Evolutionary conservation across 331 rosid genomes (phyloP).

Genomic region (Pyrus hybrid): DNA sequence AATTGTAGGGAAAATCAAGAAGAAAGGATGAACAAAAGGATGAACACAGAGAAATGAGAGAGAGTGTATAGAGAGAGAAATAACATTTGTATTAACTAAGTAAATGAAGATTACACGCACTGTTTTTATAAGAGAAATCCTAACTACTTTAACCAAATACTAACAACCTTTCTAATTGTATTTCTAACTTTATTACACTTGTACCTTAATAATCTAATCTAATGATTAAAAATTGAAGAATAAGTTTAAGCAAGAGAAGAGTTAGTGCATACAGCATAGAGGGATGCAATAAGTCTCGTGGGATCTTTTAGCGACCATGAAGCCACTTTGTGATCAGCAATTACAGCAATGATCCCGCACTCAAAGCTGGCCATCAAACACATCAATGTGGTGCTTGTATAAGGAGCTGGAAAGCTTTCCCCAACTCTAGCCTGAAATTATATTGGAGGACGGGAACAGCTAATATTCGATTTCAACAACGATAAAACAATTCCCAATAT

Average conservation of each 20-base stretch:
- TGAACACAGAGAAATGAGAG: too few species aligned
- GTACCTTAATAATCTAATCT: too few species aligned
- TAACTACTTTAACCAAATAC: too few species aligned
- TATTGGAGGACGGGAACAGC: neutral
- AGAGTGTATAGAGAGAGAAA: too few species aligned
- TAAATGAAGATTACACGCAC: too few species aligned
- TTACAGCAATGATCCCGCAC: slow-evolving; percentile 50
- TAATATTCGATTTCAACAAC: neutral
- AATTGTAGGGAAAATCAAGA: too few species aligned
- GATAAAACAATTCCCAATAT: neutral
- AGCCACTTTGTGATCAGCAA: slow-evolving; percentile 27
- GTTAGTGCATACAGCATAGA: slow-evolving; percentile 42
- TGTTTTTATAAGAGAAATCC: too few species aligned
- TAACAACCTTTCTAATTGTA: too few species aligned
- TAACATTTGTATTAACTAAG: too few species aligned
- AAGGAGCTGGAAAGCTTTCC: slow-evolving; percentile 65
- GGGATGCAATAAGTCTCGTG: slow-evolving; percentile 36
- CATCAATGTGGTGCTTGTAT: slow-evolving; percentile 55
- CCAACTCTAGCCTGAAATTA: slow-evolving; percentile 55
- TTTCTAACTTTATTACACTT: too few species aligned
- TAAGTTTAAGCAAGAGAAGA: neutral
- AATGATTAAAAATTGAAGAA: neutral
- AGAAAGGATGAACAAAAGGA: too few species aligned
- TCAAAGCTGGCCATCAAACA: slow-evolving; percentile 53
- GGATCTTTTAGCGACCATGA: slow-evolving; percentile 52